Percentiles rank a stretch among this genome's conserved stretches.
Evolutionary conservation across 129 eudicot genomes (phyloP).

Genomic region (Kitagawia praeruptora): DNA sequence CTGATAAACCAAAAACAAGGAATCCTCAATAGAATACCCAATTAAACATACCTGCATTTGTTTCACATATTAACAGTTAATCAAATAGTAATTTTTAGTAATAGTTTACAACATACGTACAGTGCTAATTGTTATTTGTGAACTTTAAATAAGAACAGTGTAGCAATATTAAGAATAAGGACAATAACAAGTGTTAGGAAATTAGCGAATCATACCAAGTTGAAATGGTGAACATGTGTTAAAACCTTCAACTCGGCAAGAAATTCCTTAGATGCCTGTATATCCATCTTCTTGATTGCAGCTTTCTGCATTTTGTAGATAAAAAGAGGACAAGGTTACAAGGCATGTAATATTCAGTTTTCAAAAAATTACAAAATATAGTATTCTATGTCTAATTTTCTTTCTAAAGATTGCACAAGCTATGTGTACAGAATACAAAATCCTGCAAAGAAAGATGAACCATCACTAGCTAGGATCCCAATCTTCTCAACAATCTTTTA

Average conservation of each 20-base stretch:
- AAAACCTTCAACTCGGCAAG: conserved; percentile 10
- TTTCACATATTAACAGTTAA: neutral
- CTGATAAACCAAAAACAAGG: conserved; percentile 76
- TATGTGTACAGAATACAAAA: neutral
- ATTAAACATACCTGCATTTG: conserved; percentile 72
- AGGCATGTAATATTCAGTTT: neutral
- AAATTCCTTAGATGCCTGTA: conserved; percentile 11
- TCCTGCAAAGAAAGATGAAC: neutral
- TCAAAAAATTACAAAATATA: neutral
- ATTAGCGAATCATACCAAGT: conserved; percentile 3
- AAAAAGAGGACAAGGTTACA: neutral
- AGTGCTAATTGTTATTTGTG: neutral
- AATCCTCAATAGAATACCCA: conserved; percentile 77
- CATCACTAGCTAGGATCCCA: neutral
- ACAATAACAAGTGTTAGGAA: neutral
- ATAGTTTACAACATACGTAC: neutral
- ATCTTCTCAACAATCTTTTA: neutral
- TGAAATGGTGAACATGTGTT: conserved; percentile 8
- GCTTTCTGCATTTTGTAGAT: conserved; percentile 4
- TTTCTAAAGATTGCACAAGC: neutral
- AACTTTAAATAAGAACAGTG: neutral
- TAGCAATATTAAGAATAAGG: neutral
- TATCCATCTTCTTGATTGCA: conserved; percentile 15
- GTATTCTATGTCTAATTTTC: neutral
- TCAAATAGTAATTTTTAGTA: neutral